Conservation (phyloP, 2,329 filamentous ascomycete species). For the Aspergillus niger region DNA sequence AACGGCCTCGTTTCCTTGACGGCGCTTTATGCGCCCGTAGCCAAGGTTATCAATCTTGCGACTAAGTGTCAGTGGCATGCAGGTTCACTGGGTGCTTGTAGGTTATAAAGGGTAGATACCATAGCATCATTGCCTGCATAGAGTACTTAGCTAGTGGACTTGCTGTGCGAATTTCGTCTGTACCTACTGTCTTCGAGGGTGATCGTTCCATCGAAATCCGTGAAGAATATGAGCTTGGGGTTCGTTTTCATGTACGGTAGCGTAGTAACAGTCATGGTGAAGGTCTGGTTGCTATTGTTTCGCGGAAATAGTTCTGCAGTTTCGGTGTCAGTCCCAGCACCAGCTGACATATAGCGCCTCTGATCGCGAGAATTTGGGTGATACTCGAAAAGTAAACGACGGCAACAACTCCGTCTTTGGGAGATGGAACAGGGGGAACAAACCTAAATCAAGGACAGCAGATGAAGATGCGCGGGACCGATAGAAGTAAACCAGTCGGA, state of each 20-base stretch:
- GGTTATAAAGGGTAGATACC: constrained; percentile 38
- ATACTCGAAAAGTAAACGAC: background rate
- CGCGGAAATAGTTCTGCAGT: no score
- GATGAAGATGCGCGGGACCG: no score
- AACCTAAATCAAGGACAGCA: background rate
- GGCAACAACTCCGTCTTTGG: background rate
- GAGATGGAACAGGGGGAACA: background rate
- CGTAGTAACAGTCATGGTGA: constrained; percentile 33
- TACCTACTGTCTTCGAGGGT: constrained; percentile 68
- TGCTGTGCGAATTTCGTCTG: background rate
- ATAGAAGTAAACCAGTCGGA: no score
- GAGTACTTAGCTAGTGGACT: constrained; percentile 16
- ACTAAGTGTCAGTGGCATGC: constrained; percentile 46
- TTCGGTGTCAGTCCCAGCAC: background rate
- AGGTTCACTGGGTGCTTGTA: background rate
- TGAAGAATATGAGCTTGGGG: constrained; percentile 96
- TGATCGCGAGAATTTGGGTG: background rate
- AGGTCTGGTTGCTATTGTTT: background rate
- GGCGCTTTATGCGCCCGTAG: constrained; percentile 72
- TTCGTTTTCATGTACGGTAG: constrained; percentile 53
- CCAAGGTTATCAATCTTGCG: constrained; percentile 86
- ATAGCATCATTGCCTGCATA: constrained; percentile 64
- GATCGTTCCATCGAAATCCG: constrained; percentile 97
- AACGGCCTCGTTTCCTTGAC: constrained; percentile 73
- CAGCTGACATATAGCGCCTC: no score